Conservation (phyloP, 75 land plant species). For the Selaginella tamariscina region DNA sequence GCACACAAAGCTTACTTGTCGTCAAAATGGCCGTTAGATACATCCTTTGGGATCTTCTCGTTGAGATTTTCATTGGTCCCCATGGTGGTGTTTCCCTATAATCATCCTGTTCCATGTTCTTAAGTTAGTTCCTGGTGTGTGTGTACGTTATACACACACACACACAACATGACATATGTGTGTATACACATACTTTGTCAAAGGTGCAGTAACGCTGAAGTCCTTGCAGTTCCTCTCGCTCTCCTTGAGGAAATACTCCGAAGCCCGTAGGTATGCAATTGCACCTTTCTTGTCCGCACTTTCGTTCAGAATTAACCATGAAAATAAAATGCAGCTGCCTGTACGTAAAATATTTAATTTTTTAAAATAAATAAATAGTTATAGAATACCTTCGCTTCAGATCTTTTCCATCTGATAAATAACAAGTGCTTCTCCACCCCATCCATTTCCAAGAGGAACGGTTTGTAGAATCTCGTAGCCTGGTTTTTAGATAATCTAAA, state of each 20-base stretch:
- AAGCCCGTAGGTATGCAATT: slow-evolving; percentile 64
- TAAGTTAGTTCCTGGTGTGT: not conserved
- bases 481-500: slow-evolving; percentile 9
- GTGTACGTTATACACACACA: not conserved
- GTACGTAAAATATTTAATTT: not conserved
- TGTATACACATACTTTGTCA: slow-evolving; percentile 44
- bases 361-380: not conserved
- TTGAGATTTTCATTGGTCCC: slow-evolving; percentile 83
- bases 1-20: not conserved
- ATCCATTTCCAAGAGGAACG: slow-evolving; percentile 36
- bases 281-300: slow-evolving; percentile 49
- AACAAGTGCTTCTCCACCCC: slow-evolving; percentile 78
- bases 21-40: slow-evolving; percentile 20
- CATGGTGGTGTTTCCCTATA: slow-evolving; percentile 48
- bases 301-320: slow-evolving; percentile 91
- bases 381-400: slow-evolving; percentile 76
- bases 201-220: slow-evolving; percentile 44
- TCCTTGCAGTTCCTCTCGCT: slow-evolving; percentile 53
- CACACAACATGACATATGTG: not conserved
- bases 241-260: slow-evolving; percentile 67
- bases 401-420: slow-evolving; percentile 73
- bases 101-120: slow-evolving; percentile 21
- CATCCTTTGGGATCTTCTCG: slow-evolving; percentile 81
- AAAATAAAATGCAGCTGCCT: slow-evolving; percentile 94
- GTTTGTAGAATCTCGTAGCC: slow-evolving; percentile 51